Evolutionary conservation across 2,329 filamentous ascomycete genomes (phyloP), one percentile per base, ranked within the genome.

Genomic region (Aureobasidium mangrovei): DNA sequence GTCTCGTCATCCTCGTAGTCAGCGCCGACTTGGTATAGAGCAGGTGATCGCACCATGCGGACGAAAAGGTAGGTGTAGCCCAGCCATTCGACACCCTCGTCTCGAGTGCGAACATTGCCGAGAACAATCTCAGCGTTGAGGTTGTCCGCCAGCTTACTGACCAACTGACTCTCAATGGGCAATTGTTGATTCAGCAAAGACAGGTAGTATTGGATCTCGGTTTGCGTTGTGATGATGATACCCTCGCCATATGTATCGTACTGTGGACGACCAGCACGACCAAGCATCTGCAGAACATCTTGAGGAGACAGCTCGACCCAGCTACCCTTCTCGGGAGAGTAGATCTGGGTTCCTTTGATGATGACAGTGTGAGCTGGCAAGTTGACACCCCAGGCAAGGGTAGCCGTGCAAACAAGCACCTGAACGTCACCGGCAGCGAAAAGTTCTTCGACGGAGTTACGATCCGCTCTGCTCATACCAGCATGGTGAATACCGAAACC

Each of bases 371-470:
- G 93, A 2, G 93, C 93, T 4, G 93, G 93, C 66, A 98, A 74
- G 70, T 98, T 98, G 67, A 98, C 93, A 82, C 93, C 93, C 93
- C 93, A 98, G 27, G 93, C 93, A 52, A 98, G 77, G n/a, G 93
- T 98, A 38, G 94, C 91, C 38, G 93, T 98, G 71, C 90, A 97
- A 35, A 97, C 91, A 48, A 98, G 82, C 1, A 98, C 93, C 68
- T 96, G 91, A 36, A 98, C 88, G 32, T 87, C 84, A 58, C 91
- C 91, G 66, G 91, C 86, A 42, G 87, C 83, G 64, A 98, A 98
- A 26, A 98, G 80, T 66, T 95, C 91, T 67, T 97, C 91, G 9
- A 98, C 93, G 47, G 91, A 88, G 29, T 87, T 91, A 72, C 94
- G 85, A 75, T 98, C 94, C n/a, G 86, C 83, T 68, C 93, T 82